phyloP scores from a whole-genome alignment of 331 rosid species.

The Malus hybrid region DNA sequence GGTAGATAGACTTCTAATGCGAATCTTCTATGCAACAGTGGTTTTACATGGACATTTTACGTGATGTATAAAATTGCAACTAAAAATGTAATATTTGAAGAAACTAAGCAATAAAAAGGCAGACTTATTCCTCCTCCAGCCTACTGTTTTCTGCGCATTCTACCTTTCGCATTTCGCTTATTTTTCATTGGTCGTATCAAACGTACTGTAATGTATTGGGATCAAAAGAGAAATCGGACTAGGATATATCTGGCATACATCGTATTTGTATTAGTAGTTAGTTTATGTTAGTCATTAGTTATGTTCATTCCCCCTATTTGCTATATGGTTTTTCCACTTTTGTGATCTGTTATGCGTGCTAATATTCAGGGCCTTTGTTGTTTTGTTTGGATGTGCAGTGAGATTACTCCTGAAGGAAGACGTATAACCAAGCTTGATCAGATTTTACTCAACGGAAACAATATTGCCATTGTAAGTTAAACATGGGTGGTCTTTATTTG shows the following conservation, averaged over 20 bases:
- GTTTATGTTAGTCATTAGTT: background rate
- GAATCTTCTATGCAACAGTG: background rate
- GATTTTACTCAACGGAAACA: conserved; percentile 91
- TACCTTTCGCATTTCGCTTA: background rate
- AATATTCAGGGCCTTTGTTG: too few species aligned
- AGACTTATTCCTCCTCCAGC: background rate
- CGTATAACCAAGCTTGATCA: conserved; percentile 95
- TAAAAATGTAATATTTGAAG: background rate
- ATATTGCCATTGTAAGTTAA: conserved; percentile 92
- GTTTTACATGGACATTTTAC: background rate
- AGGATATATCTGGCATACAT: background rate
- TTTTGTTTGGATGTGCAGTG: conserved; percentile 40
- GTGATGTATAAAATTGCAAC: background rate
- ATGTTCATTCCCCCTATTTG: too few species aligned
- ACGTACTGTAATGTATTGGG: background rate
- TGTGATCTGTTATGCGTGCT: background rate
- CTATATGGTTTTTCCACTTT: background rate
- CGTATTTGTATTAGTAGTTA: background rate
- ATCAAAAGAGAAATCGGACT: background rate
- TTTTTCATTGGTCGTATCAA: background rate
- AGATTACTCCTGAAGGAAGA: conserved; percentile 92
- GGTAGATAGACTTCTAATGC: background rate
- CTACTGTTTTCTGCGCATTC: background rate
- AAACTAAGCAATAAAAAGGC: background rate
- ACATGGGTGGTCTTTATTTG: background rate